Evolutionary conservation across 345 rosid genomes (phyloP).

Genomic region (Acer negundo): DNA sequence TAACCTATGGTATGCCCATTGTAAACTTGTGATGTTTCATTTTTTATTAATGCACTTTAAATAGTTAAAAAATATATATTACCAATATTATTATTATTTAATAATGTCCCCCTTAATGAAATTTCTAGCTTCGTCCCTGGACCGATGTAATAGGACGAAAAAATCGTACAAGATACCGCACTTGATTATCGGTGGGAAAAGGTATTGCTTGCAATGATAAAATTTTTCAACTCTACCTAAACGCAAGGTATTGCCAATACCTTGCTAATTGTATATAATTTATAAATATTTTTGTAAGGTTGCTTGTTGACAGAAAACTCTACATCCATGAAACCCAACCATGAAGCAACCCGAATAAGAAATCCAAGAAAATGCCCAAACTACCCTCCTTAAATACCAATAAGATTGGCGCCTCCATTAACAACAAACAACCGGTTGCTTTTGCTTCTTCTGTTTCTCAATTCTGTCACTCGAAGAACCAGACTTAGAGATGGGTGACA

Average conservation of each 20-base stretch:
- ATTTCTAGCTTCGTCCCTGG: too few species aligned
- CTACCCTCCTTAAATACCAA: background rate
- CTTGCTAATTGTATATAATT: too few species aligned
- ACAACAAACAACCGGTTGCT: background rate
- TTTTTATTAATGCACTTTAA: too few species aligned
- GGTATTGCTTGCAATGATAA: background rate
- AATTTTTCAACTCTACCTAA: background rate
- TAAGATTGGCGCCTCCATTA: background rate
- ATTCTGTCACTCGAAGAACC: background rate
- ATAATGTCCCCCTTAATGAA: too few species aligned
- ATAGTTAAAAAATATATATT: too few species aligned
- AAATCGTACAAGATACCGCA: too few species aligned
- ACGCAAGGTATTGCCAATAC: background rate
- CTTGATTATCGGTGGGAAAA: background rate
- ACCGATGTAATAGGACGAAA: too few species aligned
- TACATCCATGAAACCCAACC: background rate
- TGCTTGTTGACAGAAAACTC: background rate
- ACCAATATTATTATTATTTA: too few species aligned
- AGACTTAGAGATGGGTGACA: slow-evolving; percentile 28
- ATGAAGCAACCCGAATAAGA: background rate
- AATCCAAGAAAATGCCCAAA: background rate
- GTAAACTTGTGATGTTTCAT: too few species aligned
- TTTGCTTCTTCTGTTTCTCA: background rate
- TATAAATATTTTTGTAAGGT: too few species aligned
- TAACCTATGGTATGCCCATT: too few species aligned